Evolutionary conservation across 2,329 filamentous ascomycete species (phyloP), one percentile per base, ranked within the genome.

Genomic region (Colletotrichum scovillei): DNA sequence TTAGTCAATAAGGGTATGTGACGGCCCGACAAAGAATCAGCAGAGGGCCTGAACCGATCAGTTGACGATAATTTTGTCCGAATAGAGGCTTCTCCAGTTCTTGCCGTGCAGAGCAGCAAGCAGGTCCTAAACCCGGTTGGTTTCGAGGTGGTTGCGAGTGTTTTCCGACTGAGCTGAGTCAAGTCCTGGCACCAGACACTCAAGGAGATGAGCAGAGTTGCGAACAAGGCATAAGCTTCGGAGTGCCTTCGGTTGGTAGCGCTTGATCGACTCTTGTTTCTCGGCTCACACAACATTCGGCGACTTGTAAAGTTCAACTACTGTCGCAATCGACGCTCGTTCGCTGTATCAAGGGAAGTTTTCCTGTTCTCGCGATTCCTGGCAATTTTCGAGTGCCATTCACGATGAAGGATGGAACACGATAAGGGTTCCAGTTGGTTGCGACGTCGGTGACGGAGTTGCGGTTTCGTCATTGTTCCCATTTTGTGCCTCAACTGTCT

Each of bases 401-500:
- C 42, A 19, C 42, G 42, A 49, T 49, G 42, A 49, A 19, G 19
- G 9, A 19, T n/a, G 8, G 3, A 19, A 49, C 42, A 4, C 19
- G 19, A 9, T n/a, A n/a, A 49, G 16, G 2, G 42, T 49, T 11
- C 4, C 19, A 4, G 42, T 19, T 4, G 1, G 19, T n/a, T 49
- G 19, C 42, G 42, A 49, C 42, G 42, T 49, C 19, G 49, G 46
- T 9, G 28, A 19, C 26, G 53, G 32, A 5, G 32, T 28, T 14
- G 35, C 46, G 22, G 55, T 66, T 57, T 64, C 56, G 56, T 49
- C 35, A 35, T 24, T 60, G n/a, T 19, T 58, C 32, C 32, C 59
- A 62, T 53, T 65, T 28, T 28, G 14, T 53, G 67, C 67, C 49
- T 73, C 56, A 70, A 46, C 8, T 60, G 30, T 28, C n/a, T 22